Conservation (phyloP, 148 eudicot genomes). For the Rhododendron williamsianum region DNA sequence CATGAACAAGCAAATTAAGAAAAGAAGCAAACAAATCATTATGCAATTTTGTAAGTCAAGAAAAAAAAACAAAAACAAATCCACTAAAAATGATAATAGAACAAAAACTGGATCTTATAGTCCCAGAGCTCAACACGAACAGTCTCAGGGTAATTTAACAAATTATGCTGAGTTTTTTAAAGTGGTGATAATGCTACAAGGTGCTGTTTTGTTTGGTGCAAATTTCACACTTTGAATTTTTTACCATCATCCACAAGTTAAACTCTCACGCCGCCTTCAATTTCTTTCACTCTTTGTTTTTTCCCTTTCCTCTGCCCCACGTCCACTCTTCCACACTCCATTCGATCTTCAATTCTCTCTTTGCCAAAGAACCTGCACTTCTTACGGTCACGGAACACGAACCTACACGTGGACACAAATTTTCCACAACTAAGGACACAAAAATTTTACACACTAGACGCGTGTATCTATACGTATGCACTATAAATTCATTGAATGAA, state of each 20-base stretch:
- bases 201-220: background rate
- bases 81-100: background rate
- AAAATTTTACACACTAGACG: too few relatives aligned
- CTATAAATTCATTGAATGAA: too few relatives aligned
- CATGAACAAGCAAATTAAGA: background rate
- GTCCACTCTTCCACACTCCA: too few relatives aligned
- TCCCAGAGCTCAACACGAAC: background rate
- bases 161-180: background rate
- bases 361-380: too few relatives aligned
- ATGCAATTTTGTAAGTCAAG: background rate
- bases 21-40: background rate
- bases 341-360: too few relatives aligned
- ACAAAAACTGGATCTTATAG: background rate
- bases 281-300: too few relatives aligned
- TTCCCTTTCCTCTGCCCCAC: too few relatives aligned
- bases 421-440: too few relatives aligned
- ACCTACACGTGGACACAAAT: too few relatives aligned
- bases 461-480: too few relatives aligned
- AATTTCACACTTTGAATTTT: background rate
- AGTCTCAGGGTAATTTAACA: background rate
- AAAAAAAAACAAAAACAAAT: background rate
- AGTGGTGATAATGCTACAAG: background rate
- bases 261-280: background rate
- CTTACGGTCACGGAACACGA: too few relatives aligned
- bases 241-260: background rate